Evolutionary conservation across 192 early-diverging fungal species (phyloP).

Genomic region (Backusella macrospora): DNA sequence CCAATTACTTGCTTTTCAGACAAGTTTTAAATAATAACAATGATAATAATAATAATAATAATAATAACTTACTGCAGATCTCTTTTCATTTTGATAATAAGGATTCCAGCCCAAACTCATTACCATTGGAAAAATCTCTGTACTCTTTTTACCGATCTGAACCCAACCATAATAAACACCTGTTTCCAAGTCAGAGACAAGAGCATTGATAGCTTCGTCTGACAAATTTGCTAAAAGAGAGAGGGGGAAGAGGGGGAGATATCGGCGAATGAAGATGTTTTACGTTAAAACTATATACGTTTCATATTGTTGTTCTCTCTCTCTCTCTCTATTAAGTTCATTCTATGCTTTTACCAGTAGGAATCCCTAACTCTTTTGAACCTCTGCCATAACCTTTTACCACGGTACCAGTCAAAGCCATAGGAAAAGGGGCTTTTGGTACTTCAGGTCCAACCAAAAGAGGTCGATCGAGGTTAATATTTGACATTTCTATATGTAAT

Average conservation of each 20-base stretch:
- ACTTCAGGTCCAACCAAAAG: slow-evolving; percentile 63
- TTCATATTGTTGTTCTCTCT: too few species aligned
- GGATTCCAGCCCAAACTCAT: slow-evolving; percentile 99
- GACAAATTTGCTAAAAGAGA: slow-evolving; percentile 84
- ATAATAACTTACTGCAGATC: slow-evolving; percentile 70
- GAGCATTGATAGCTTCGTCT: slow-evolving; percentile 67
- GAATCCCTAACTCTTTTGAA: slow-evolving; percentile 95
- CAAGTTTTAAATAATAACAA: background rate
- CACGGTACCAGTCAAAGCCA: slow-evolving; percentile 78
- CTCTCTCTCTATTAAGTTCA: background rate
- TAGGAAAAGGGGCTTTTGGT: slow-evolving; percentile 74
- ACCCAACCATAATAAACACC: slow-evolving; percentile 99
- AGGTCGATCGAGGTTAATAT: slow-evolving; percentile 50
- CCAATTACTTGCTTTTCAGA: background rate
- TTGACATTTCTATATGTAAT: background rate
- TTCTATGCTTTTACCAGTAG: slow-evolving; percentile 70
- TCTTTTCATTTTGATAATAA: slow-evolving; percentile 95
- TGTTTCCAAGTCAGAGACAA: slow-evolving; percentile 66
- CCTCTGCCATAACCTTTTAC: slow-evolving; percentile 94
- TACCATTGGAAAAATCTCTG: slow-evolving; percentile 89
- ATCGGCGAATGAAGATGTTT: background rate
- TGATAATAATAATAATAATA: too few species aligned
- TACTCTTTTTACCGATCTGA: slow-evolving; percentile 57
- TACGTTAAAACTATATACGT: background rate
- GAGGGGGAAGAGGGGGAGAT: background rate